Evolutionary conservation across 306 rosid genomes (phyloP), one percentile per base, ranked within the genome.

Genomic region (Corylus americana): DNA sequence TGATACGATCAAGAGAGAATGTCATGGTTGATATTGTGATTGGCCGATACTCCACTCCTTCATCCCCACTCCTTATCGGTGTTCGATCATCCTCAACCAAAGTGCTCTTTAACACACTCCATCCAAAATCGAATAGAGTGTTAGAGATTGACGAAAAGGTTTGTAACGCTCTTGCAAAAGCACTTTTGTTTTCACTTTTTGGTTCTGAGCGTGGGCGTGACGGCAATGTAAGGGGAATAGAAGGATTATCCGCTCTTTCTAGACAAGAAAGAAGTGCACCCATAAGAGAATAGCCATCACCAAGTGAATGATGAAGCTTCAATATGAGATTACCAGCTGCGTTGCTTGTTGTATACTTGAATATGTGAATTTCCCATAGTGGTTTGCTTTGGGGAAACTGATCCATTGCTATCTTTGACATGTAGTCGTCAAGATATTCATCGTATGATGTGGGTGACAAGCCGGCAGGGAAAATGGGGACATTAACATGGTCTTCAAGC

Each of bases 231-330:
- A 87, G 74, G 5, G 96, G 93, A 74, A 86, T 85, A 73, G 79
- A 79, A 11, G 91, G 91, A 55, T 91, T 49, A 51, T 83, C 87
- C 22, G 85, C 88, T 53, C 92, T 78, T 69, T 77, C 85, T 0
- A 88, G 79, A 70, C 85, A 89, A 35, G 97, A 85, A 51, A 91
- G 86, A 75, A 91, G 91, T 71, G 88, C 84, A 64, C 89, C 88
- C 97, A 42, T 82, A 1, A 72, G 44, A 1, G 81, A 71, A 62
- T 53, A 77, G 12, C 78, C 85, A 82, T 82, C 81, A 0, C 82
- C 86, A 20, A 83, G 82, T 0, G 86, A 67, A 58, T 78, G 86
- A 48, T 78, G 83, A 61, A 79, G 42, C 66, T 45, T 55, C 73
- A 83, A 72, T 20, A 83, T 13, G 16, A 83, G 0, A 11, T 75